Base-by-base conservation (phyloP, 2,329 filamentous ascomycete species). In the Botrytis fragariae region DNA sequence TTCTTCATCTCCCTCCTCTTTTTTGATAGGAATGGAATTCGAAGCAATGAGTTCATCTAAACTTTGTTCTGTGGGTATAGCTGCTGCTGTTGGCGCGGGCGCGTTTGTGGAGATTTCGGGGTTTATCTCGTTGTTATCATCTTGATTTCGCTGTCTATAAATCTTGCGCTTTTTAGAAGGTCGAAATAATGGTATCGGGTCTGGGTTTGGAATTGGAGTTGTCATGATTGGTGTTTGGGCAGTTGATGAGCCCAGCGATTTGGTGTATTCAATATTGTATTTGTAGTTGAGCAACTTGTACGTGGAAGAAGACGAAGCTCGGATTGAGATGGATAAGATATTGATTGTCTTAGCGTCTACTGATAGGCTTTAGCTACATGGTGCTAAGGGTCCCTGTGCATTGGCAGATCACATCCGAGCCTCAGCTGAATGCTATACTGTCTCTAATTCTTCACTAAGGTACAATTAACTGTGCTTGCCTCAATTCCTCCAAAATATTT, bases 121-220 rank as follows among this genome's bases (percentile, higher is more conserved):
- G 67, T 65, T 42, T 64, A 35, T 61, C 54, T 70, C 69, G 72
- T 75, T 79, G 69, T 81, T 79, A 67, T 81, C 79, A 54, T 79
- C 78, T 61, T 80, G 77, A 29, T 80, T 76, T 75, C 87, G 86
- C 75, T 88, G 87, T 64, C 89, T 85, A 76, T 89, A 88, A 8
- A 84, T 82, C 79, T 90, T 90, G 79, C 88, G 85, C 82, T 90
- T 91, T 81, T 90, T 91, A 74, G 84, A 83, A 57, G 82, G 79
- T 5, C 88, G 87, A 77, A 91, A 91, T 59, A 80, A 74, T 8
- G 72, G 67, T 42, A 39, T 48, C 16, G 61, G 48, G 20, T 71
- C 63, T 18, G 72, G 35, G 6, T 61, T 69, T 57, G 72, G 37
- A 39, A 63, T 45, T 44, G 74, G 61, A 35, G 63, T n/a, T 44